A percentile compares a stretch with the other conserved stretches of the same genome.
Conservation (phyloP, 2,329 filamentous ascomycete genomes). For the Fusarium lyarnte region DNA sequence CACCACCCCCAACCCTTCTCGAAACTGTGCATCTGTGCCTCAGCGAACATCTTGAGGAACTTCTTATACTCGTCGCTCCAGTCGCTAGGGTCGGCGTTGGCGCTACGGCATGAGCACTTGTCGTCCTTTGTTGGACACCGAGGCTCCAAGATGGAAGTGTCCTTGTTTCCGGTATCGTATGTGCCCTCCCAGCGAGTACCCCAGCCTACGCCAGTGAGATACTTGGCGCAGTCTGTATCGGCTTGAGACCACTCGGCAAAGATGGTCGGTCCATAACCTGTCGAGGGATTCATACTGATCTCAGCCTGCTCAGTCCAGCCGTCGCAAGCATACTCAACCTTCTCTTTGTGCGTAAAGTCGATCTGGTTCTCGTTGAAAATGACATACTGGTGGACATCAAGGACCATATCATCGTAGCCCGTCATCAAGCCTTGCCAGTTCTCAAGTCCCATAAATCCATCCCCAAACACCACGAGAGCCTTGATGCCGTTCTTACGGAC, state of each 20-base stretch:
- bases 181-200: constrained; percentile 95
- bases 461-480: constrained; percentile 83
- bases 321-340: constrained; percentile 86
- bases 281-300: constrained; percentile 74
- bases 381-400: constrained; percentile 99
- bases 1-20: constrained; percentile 97
- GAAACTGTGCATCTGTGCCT: constrained; percentile 95
- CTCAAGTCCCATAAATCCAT: constrained; percentile 90
- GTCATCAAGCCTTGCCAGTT: constrained; percentile 91
- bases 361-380: constrained; percentile 96
- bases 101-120: constrained; percentile 76
- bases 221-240: constrained; percentile 89
- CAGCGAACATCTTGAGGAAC: constrained; percentile 88
- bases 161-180: constrained; percentile 72
- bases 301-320: constrained; percentile 86
- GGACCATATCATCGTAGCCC: constrained; percentile 75
- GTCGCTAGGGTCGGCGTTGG: constrained; percentile 75
- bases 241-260: constrained; percentile 98
- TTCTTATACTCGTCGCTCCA: constrained; percentile 83
- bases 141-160: constrained; percentile 71
- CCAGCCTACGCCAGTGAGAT: constrained; percentile 88
- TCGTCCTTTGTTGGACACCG: constrained; percentile 75
- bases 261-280: constrained; percentile 91
- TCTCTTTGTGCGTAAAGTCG: constrained; percentile 80
- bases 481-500: constrained; percentile 81